Base-by-base conservation (phyloP, 116 monocot species). In the Zostera marina region DNA sequence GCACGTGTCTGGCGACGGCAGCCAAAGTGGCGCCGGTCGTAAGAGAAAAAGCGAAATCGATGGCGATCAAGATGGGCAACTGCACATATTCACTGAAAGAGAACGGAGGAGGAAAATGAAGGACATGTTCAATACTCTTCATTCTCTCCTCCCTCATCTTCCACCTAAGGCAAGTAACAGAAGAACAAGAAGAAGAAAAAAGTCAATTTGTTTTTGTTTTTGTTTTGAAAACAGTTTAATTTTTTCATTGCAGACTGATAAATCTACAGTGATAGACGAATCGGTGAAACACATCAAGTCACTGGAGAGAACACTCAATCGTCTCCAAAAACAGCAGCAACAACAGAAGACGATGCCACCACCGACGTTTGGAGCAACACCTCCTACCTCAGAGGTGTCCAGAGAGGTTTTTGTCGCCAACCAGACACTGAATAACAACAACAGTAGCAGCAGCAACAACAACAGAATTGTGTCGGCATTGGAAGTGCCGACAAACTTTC, bases 61-160 rank as follows among this genome's bases (percentile, higher is more conserved):
- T 12, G 48, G 56, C 2, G 46, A 25, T 21, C 56, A 54, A 1
- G 64, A 56, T 8, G 63, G 77, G 4, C 79, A 72, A 44, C 58
- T 74, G 20, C 88, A 88, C 56, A 77, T 88, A 53, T 77, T 74
- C 74, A 82, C 82, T 0, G 88, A 88, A 74, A 71, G 88, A 51
- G 88, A 88, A 65, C 69, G 88, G 75, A 74, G 88, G 59, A 88
- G 77, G 77, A 88, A 79, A 77, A 82, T 88, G 88, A 79, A 68
- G 65, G 68, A 68, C 58, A 77, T 79, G 88, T 88, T 82, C 68
- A 43, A 67, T 16, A 70, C 26, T 53, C 88, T 88, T 5, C 79
- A 82, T 62, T 58, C 72, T 38, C 82, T 88, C 46, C 79, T 88
- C 20, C 88, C 88, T 9, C 62, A 77, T 0, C 43, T 82, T 3